Percentiles rank a stretch among this genome's conserved stretches.
These are phyloP conservation scores for Rehmannia glutinosa DNA, from an alignment of 257 asterid genomes.

Conservation along the genomic window DNA sequence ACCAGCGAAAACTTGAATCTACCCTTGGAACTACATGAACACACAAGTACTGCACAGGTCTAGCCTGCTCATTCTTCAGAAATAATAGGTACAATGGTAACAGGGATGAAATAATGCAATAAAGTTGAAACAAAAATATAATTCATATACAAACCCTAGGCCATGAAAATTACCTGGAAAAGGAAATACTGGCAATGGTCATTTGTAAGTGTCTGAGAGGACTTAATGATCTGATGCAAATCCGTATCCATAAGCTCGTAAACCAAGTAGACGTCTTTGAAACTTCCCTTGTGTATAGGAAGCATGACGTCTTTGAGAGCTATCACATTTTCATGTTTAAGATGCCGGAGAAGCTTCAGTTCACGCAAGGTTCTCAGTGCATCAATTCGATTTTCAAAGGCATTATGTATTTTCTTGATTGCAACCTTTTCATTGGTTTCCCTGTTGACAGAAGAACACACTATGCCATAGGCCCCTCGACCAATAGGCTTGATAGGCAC, in stretches of 20 bases:
- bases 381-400: conserved; percentile 59
- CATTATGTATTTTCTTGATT: conserved; percentile 58
- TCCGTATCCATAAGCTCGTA: conserved; percentile 69
- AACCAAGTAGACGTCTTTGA: conserved; percentile 62
- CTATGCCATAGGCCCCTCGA: conserved; percentile 70
- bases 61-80: conserved; percentile 1
- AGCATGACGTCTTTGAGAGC: conserved; percentile 61
- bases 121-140: neutral
- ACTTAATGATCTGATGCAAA: conserved; percentile 61
- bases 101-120: neutral
- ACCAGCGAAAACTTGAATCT: too few species aligned
- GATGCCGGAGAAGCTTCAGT: conserved; percentile 63
- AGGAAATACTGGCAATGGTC: conserved; percentile 69
- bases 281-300: conserved; percentile 52
- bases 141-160: neutral
- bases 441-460: conserved; percentile 56
- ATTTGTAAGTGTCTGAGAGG: conserved; percentile 52
- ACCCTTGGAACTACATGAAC: neutral
- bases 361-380: conserved; percentile 62
- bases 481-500: conserved; percentile 71
- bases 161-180: conserved; percentile 45
- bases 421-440: conserved; percentile 67
- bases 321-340: conserved; percentile 60
- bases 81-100: too few species aligned
- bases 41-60: neutral